Base-by-base conservation (phyloP, 1,284 basidiomycete species). In the Tilletia setariae region DNA sequence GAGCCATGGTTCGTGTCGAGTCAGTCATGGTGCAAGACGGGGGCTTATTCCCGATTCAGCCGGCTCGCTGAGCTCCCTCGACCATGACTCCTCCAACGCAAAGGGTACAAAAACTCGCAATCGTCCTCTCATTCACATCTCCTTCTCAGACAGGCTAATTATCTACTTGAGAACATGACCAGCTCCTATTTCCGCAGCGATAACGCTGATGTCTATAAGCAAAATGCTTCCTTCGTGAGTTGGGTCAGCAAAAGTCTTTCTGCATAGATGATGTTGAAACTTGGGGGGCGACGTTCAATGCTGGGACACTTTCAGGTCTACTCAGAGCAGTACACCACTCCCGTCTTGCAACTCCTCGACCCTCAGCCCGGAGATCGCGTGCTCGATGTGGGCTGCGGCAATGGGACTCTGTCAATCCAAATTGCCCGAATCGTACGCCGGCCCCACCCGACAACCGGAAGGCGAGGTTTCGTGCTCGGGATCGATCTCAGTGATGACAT, bases 181-280 rank as follows among this genome's bases (percentile, higher is more conserved):
- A 64, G 21, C 19, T 16, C 47, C 4, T 73, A 67, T 40, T 67
- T 71, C 23, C 46, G 63, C n/a, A 71, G 67, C 9, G 74, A 75
- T 15, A 67, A 75, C 32, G 72, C 74, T 16, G 65, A 70, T 11
- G 68, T 62, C 16, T 75, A 75, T 25, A 68, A 70, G 19, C 46
- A 40, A 28, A 73, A 75, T 69, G 74, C 74, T 11, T 73, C 74
- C 30, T 75, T 75, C 35, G 74, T 75, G 42, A 66, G 65, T 66
- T n/a, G n/a, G n/a, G n/a, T n/a, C n/a, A n/a, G n/a, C n/a, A n/a
- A n/a, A n/a, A n/a, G n/a, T n/a, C n/a, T n/a, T n/a, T n/a, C n/a
- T n/a, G n/a, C n/a, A n/a, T n/a, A n/a, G n/a, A n/a, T n/a, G n/a
- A n/a, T 19, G 43, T 19, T 44, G 19, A 11, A n/a, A n/a, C 19